Conservation (phyloP, 495 filamentous ascomycete genomes). For the Umbilicaria muhlenbergii region DNA sequence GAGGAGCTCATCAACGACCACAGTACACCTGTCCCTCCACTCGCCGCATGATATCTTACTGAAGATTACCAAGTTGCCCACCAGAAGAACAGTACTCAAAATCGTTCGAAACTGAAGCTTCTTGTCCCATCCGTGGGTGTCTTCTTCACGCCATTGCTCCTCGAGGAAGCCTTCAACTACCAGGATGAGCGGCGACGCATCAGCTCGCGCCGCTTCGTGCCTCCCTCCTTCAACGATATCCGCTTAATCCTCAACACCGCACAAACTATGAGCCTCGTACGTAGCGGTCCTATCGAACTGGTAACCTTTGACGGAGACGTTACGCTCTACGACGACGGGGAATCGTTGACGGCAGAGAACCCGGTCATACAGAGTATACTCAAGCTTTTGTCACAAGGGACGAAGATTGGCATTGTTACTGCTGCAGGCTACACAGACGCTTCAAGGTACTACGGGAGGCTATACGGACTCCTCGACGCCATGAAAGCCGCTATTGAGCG, state of each 20-base stretch:
- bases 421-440: slow-evolving; percentile 91
- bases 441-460: slow-evolving; percentile 62
- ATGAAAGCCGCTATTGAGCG: slow-evolving; percentile 39
- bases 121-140: slow-evolving; percentile 77
- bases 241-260: slow-evolving; percentile 86
- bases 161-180: slow-evolving; percentile 80
- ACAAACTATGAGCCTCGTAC: slow-evolving; percentile 73
- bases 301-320: slow-evolving; percentile 97
- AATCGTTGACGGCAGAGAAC: slow-evolving; percentile 54
- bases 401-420: slow-evolving; percentile 86
- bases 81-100: slow-evolving; percentile 41
- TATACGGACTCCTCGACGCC: slow-evolving; percentile 72
- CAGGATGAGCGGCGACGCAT: slow-evolving; percentile 78
- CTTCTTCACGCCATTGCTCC: slow-evolving; percentile 77
- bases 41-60: too few species aligned
- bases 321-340: slow-evolving; percentile 88
- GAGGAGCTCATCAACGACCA: slow-evolving; percentile 85
- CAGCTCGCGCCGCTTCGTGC: slow-evolving; percentile 81
- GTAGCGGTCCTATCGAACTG: slow-evolving; percentile 51
- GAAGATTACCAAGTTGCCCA: slow-evolving; percentile 40
- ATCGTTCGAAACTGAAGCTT: slow-evolving; percentile 79
- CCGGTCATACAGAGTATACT: slow-evolving; percentile 69
- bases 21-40: slow-evolving; percentile 33
- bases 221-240: slow-evolving; percentile 95
- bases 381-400: slow-evolving; percentile 39